Conservation (phyloP, 345 rosid genomes). For the Linum lewisii region DNA sequence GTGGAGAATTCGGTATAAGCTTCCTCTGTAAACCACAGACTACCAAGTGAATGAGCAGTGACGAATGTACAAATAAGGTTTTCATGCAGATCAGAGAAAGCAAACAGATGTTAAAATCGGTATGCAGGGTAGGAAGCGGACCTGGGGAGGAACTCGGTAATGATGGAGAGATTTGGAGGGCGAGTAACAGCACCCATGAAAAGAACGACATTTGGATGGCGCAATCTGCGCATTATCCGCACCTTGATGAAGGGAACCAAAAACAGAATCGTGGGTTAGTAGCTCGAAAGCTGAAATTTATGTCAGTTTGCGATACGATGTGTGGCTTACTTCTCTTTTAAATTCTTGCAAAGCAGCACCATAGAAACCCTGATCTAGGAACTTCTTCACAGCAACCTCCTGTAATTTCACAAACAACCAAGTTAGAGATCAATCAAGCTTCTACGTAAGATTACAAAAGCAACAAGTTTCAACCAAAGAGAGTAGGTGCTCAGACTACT, state of each 20-base stretch:
- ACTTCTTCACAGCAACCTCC: constrained; percentile 99
- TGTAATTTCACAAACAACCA: constrained; percentile 30
- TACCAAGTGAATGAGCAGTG: constrained; percentile 1
- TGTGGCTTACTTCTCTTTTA: constrained; percentile 84
- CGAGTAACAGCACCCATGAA: constrained; percentile 99
- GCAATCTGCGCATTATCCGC: constrained; percentile 94
- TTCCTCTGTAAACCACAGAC: constrained; percentile 54
- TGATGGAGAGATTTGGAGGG: constrained; percentile 95
- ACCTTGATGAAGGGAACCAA: constrained; percentile 39
- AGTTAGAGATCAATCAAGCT: too few species aligned
- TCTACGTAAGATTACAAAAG: too few species aligned
- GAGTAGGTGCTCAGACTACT: background rate
- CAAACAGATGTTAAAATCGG: constrained; percentile 1
- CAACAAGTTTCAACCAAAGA: too few species aligned
- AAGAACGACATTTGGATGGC: constrained; percentile 97
- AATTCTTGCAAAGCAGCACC: constrained; percentile 97
- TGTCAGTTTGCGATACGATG: constrained; percentile 1
- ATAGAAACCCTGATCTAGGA: constrained; percentile 97
- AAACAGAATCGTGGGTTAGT: constrained; percentile 2
- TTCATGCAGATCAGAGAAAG: background rate
- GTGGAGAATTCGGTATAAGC: constrained; percentile 85
- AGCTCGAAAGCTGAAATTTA: constrained; percentile 2
- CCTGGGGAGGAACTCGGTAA: constrained; percentile 97
- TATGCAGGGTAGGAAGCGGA: constrained; percentile 17
- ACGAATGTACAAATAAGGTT: constrained; percentile 1